Conservation (phyloP, 805 yeast species). For the Scheffersomyces stipitis region DNA sequence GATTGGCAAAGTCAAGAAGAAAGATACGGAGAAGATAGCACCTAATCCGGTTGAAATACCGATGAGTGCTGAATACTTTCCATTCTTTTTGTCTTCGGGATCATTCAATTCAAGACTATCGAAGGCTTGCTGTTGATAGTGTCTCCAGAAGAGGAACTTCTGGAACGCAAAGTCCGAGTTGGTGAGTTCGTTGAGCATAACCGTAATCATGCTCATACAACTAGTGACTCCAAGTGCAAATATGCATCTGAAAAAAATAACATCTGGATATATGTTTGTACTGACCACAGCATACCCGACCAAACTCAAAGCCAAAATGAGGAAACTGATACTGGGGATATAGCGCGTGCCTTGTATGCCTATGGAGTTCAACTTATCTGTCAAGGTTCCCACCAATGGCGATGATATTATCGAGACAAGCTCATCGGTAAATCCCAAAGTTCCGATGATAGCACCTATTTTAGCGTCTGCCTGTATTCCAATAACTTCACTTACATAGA, state of each 20-base stretch:
- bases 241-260: slow-evolving; percentile 50
- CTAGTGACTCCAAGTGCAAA: slow-evolving; percentile 63
- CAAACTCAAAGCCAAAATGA: slow-evolving; percentile 47
- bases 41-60: slow-evolving; percentile 67
- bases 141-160: slow-evolving; percentile 28
- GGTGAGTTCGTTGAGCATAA: slow-evolving; percentile 56
- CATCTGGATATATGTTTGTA: slow-evolving; percentile 42
- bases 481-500: slow-evolving; percentile 33
- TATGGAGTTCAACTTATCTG: slow-evolving; percentile 48
- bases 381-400: slow-evolving; percentile 63
- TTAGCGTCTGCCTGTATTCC: slow-evolving; percentile 20
- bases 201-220: slow-evolving; percentile 59
- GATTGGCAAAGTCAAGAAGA: slow-evolving; percentile 58
- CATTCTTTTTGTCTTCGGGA: slow-evolving; percentile 24
- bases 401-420: slow-evolving; percentile 50
- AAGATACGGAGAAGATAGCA: slow-evolving; percentile 60
- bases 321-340: slow-evolving; percentile 48
- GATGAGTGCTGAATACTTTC: slow-evolving; percentile 58
- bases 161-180: slow-evolving; percentile 40
- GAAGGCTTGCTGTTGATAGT: no score
- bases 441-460: slow-evolving; percentile 35
- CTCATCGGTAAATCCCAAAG: slow-evolving; percentile 56
- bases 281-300: slow-evolving; percentile 46
- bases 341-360: slow-evolving; percentile 50
- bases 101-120: not conserved